Evolutionary conservation across 495 filamentous ascomycete species (phyloP).

Genomic region (Neurospora sp.): DNA sequence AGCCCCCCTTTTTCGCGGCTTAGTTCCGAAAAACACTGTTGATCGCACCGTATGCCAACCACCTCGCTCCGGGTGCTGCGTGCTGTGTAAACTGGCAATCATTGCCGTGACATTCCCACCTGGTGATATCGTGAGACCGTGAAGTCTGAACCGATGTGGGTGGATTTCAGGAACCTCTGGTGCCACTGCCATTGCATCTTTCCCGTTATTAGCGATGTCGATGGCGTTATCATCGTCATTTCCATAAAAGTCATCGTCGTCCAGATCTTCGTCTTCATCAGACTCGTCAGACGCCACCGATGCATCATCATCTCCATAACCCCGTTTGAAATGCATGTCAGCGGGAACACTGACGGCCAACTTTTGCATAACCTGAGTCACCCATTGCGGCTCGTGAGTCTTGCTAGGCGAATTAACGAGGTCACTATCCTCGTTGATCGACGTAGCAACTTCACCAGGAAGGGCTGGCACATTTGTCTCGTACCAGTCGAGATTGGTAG

Average conservation of each 20-base stretch:
- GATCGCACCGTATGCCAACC: conserved; percentile 32
- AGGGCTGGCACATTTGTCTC: conserved; percentile 27
- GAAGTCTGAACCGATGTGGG: conserved; percentile 33
- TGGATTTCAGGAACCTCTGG: conserved; percentile 27
- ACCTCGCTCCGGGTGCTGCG: conserved; percentile 28
- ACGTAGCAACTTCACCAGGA: conserved; percentile 7
- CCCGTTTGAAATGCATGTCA: conserved; percentile 15
- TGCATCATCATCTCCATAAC: conserved; percentile 10
- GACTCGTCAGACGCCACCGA: conserved; percentile 14
- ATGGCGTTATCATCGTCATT: conserved; percentile 11
- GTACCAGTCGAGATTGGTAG: conserved; percentile 33
- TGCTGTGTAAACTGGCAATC: conserved; percentile 28
- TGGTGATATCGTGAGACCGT: conserved; percentile 32
- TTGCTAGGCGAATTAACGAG: not conserved
- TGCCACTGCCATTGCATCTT: conserved; percentile 11
- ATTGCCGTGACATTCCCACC: conserved; percentile 34
- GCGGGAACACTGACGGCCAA: conserved; percentile 23
- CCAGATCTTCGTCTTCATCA: conserved; percentile 11
- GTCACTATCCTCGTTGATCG: not conserved
- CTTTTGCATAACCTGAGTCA: conserved; percentile 28
- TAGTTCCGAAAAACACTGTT: conserved; percentile 28
- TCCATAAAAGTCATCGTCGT: conserved; percentile 4
- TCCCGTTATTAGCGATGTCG: conserved; percentile 1
- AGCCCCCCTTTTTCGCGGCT: conserved; percentile 2
- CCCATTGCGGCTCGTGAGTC: conserved; percentile 26